A percentile compares a stretch with the other conserved stretches of the same genome.
phyloP scores from a whole-genome alignment of 2,329 filamentous ascomycete genomes.

The Botrytis aclada region DNA sequence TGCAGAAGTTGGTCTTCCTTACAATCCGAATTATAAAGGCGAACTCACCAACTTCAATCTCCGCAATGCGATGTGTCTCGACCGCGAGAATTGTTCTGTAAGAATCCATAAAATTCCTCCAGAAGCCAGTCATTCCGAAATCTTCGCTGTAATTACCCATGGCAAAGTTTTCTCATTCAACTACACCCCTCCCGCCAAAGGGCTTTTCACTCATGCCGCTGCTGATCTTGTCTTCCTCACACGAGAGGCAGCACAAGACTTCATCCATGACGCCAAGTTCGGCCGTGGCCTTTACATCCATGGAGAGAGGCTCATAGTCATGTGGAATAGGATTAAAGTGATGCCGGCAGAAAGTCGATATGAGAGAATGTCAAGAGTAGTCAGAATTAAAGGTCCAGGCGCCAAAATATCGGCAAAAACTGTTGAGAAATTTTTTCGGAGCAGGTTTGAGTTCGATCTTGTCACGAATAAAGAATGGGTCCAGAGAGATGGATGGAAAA shows the following conservation, averaged over 20 bases:
- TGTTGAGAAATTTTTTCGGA: constrained; percentile 2
- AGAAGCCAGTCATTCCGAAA: constrained; percentile 15
- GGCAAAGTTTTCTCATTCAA: constrained; percentile 23
- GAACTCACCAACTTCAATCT: constrained; percentile 15
- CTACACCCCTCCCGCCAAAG: neutral
- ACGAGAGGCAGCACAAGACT: constrained; percentile 17
- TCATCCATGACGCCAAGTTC: neutral
- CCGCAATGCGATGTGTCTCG: constrained; percentile 11
- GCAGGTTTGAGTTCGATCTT: constrained; percentile 16
- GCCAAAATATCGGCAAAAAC: neutral
- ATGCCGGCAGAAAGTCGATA: constrained; percentile 2
- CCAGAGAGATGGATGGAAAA: neutral
- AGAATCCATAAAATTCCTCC: constrained; percentile 12
- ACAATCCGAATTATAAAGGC: constrained; percentile 21
- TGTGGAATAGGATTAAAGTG: constrained; percentile 15
- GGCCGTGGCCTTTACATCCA: neutral
- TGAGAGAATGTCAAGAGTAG: constrained; percentile 14
- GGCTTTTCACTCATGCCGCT: constrained; percentile 1
- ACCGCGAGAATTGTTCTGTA: constrained; percentile 19
- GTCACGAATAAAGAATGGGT: constrained; percentile 10
- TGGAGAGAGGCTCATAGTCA: neutral
- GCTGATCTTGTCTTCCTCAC: constrained; percentile 22
- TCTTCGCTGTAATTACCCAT: constrained; percentile 19
- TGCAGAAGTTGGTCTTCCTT: neutral
- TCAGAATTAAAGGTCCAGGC: constrained; percentile 15